Evolutionary conservation across 768 basidiomycete species (phyloP), one percentile per base, ranked within the genome.

Genomic region (Agrocybe praecox): DNA sequence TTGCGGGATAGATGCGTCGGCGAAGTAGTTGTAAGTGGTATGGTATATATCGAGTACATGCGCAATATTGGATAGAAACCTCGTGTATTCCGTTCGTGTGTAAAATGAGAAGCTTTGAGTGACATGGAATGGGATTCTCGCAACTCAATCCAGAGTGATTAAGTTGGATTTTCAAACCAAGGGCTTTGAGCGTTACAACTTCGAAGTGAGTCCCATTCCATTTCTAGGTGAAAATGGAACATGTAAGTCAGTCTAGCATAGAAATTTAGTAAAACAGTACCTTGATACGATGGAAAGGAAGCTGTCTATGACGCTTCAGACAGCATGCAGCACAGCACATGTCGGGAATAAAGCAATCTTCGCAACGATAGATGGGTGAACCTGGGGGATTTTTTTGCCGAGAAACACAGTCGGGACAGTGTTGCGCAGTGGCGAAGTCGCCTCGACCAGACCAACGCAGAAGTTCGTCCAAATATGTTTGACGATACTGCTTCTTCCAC

Each of bases 1-100:
- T 52, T 7, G 63, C 64, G 9, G 64, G 65, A 47, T 49, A 64
- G 0, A 57, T 14, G 11, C 45, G 32, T 33, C 29, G 46, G 47
- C 45, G 45, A 14, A 54, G 45, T 9, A 54, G 45, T 24, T 54
- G 53, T 15, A 55, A 12, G 22, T 55, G 46, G 12, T 21, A 19
- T 17, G 53, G 53, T 8, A 55, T 47, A 4, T 46, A 46, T 9
- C 46, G 34, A 11, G 19, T 17, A n/a, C 53, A 55, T 3, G 46
- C 34, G 22, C 53, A 55, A 19, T 40, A 55, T 19, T 55, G 33
- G 15, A 55, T 10, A 26, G 46, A 14, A 2, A 48, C 34, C 7
- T 32, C 19, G 32, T 55, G 53, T 8, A 48, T 42, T 10, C 53
- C 53, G 14, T 55, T 55, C 17, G 33, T 33, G 19, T 54, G 53